Evolutionary conservation across 202 grass and related monocot species (phyloP).

Genomic region (Panicum virgatum): DNA sequence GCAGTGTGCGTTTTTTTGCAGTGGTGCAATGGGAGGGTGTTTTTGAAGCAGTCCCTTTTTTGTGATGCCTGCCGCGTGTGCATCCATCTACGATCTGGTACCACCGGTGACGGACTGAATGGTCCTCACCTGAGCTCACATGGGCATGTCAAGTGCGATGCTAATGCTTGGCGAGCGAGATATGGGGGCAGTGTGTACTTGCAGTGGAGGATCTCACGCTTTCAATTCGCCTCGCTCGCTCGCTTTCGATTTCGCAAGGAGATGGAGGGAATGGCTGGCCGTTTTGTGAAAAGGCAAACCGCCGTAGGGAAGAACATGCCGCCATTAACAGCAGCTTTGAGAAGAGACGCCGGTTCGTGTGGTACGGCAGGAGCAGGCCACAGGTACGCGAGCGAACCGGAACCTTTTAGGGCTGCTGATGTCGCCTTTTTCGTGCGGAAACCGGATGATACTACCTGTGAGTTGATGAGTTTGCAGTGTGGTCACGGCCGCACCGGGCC

Average conservation of each 20-base stretch:
- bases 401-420: too few species aligned
- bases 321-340: not conserved
- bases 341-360: not conserved
- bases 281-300: slow-evolving; percentile 9
- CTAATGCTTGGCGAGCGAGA: not conserved
- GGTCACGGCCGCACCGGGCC: too few species aligned
- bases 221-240: slow-evolving; percentile 1
- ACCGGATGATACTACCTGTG: too few species aligned
- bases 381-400: too few species aligned
- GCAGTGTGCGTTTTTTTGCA: not conserved
- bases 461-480: too few species aligned
- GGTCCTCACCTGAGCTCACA: slow-evolving; percentile 36
- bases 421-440: not conserved
- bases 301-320: not conserved
- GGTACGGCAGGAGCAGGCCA: not conserved
- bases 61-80: not conserved
- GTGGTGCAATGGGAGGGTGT: not conserved
- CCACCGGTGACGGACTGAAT: not conserved
- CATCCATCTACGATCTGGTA: not conserved
- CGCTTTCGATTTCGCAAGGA: not conserved
- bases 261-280: not conserved
- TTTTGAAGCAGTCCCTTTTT: slow-evolving; percentile 11
- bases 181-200: slow-evolving; percentile 17
- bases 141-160: not conserved
- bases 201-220: not conserved